Base-by-base conservation (phyloP, 163 green algal species). In the Scenedesmus sp. region DNA sequence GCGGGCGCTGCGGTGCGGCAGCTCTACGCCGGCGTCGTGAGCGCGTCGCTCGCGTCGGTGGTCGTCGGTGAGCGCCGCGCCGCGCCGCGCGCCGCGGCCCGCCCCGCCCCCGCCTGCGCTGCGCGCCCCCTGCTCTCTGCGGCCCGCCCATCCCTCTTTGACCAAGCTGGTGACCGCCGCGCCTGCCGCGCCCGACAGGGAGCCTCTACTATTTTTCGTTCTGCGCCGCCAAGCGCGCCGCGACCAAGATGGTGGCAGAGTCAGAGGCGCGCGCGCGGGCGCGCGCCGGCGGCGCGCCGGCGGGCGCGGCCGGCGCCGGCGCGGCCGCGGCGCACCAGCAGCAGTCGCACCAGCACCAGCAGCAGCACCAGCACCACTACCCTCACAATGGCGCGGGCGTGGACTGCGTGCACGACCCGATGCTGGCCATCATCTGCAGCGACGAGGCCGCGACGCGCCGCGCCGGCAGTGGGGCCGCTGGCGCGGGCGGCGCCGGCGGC, bases 171-270 rank as follows among this genome's bases (percentile, higher is more conserved):
- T n/a, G n/a, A n/a, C n/a, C n/a, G n/a, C n/a, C n/a, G n/a, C n/a
- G n/a, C n/a, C n/a, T n/a, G n/a, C n/a, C n/a, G n/a, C n/a, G n/a
- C n/a, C n/a, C n/a, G n/a, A n/a, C 57, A 79, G 91, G 91, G 5
- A 83, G 86, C 20, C 63, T 91, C 22, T 90, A 95, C 81, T 90
- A 89, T 39, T 74, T 87, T 26, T 83, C 87, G 15, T 95, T 92
- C 80, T 92, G 80, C 24, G 42, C 78, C 15, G 65, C 75, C 34
- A 89, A 89, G 60, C 82, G 85, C 18, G 47, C 72, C 10, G 66
- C 77, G n/a, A 39, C 83, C 60, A 47, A 36, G 34, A 7, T 58
- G 0, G 34, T 63, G 3, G 74, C 74, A 45, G 60, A 63, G n/a
- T 44, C 29, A 39, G 70, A 86, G 50, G 28, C 47, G 2, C 73